phyloP scores from a whole-genome alignment of 345 rosid genomes.

The Excoecaria agallocha region DNA sequence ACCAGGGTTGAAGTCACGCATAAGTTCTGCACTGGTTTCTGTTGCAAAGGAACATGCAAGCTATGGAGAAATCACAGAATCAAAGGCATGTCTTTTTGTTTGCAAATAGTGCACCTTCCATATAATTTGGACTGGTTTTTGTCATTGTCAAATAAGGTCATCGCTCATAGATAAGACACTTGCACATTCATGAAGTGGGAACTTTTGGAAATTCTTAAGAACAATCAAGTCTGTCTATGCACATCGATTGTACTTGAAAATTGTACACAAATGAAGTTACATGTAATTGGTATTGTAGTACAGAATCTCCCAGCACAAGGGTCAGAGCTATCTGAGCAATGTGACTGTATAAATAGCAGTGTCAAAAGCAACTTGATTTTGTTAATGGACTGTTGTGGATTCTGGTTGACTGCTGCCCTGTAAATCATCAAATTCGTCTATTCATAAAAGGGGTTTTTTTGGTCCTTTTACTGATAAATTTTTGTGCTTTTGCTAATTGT shows the following conservation, averaged over 20 bases:
- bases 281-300: not conserved
- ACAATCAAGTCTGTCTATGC: not conserved
- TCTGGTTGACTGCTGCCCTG: not conserved
- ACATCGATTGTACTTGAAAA: not conserved
- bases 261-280: not conserved
- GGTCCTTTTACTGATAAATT: not conserved
- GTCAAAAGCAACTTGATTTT: not conserved
- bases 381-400: not conserved
- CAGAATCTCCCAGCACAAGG: not conserved
- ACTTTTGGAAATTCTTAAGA: not conserved
- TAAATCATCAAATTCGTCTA: not conserved
- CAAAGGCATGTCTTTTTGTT: slow-evolving; percentile 49
- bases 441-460: not conserved
- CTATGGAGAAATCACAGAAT: slow-evolving; percentile 85
- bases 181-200: not conserved
- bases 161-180: no score
- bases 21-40: slow-evolving; percentile 63
- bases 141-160: not conserved
- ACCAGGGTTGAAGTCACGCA: slow-evolving; percentile 77
- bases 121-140: slow-evolving; percentile 1
- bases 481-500: slow-evolving; percentile 19
- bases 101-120: not conserved
- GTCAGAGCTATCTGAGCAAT: not conserved
- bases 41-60: slow-evolving; percentile 92
- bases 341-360: not conserved